Percentiles rank a stretch among this genome's conserved stretches.
phyloP scores from a whole-genome alignment of 2,329 filamentous ascomycete species.

The Hypoxylon sp. region DNA sequence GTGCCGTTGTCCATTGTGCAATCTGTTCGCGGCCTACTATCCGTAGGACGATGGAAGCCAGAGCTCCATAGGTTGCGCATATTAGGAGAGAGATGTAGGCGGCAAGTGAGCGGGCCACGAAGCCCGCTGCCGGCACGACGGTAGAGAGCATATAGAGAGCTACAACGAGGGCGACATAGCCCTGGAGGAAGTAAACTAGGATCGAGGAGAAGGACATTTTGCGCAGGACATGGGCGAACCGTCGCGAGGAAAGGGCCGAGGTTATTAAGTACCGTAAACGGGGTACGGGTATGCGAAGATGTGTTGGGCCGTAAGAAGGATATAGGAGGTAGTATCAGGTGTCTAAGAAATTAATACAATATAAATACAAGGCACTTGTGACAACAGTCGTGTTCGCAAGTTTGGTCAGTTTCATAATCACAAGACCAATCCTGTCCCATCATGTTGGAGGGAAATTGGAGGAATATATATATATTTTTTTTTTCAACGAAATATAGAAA shows the following conservation, averaged over 20 bases:
- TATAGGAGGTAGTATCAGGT: slow-evolving; percentile 2
- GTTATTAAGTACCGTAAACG: no score
- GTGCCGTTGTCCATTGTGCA: slow-evolving; percentile 84
- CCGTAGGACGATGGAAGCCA: slow-evolving; percentile 76
- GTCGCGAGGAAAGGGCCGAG: no score
- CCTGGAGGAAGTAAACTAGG: slow-evolving; percentile 56
- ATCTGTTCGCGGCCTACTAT: slow-evolving; percentile 76
- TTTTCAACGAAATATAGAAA: slow-evolving; percentile 29
- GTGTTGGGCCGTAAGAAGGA: background rate
- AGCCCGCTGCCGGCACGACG: slow-evolving; percentile 67
- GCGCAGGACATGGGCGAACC: slow-evolving; percentile 28
- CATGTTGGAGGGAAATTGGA: slow-evolving; percentile 16
- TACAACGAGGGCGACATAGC: slow-evolving; percentile 61
- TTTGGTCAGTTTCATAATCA: slow-evolving; percentile 31
- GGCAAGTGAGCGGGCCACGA: slow-evolving; percentile 73
- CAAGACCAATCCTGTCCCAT: slow-evolving; percentile 27
- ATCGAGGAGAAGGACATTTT: slow-evolving; percentile 44
- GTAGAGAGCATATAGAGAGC: slow-evolving; percentile 70
- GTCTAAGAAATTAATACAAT: slow-evolving; percentile 17
- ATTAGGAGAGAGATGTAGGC: slow-evolving; percentile 69
- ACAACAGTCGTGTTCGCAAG: no score
- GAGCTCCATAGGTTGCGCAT: slow-evolving; percentile 75
- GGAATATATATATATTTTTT: no score
- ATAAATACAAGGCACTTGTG: no score
- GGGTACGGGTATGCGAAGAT: no score